Percentiles rank a stretch among this genome's conserved stretches.
phyloP scores from a whole-genome alignment of 768 basidiomycete genomes.

The Lactarius sanguifluus region DNA sequence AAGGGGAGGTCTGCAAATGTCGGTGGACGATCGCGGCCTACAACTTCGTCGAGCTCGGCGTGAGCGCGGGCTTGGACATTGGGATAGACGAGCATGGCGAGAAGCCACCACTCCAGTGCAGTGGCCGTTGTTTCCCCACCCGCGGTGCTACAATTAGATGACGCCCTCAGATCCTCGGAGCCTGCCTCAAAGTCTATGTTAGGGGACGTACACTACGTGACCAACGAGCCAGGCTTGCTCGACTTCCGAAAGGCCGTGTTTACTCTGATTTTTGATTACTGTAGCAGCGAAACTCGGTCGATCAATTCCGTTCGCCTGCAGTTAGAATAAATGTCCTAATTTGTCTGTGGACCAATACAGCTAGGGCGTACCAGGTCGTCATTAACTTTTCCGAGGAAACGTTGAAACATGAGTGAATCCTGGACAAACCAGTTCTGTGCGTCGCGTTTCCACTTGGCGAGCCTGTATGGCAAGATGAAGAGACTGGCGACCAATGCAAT shows the following conservation, averaged over 20 bases:
- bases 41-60: conserved; percentile 42
- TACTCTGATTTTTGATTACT: conserved; percentile 8
- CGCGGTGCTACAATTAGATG: not conserved
- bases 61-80: conserved; percentile 41
- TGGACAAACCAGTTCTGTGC: conserved; percentile 14
- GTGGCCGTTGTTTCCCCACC: conserved; percentile 18
- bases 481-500: not conserved
- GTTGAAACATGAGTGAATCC: conserved; percentile 20
- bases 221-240: conserved; percentile 26
- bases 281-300: conserved; percentile 12
- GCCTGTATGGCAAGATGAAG: not conserved
- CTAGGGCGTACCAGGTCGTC: conserved; percentile 6
- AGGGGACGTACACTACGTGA: conserved; percentile 21
- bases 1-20: conserved; percentile 34
- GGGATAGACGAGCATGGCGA: conserved; percentile 43
- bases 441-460: conserved; percentile 24
- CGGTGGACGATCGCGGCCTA: conserved; percentile 40
- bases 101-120: conserved; percentile 38
- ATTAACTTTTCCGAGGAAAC: conserved; percentile 4
- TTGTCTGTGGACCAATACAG: not conserved
- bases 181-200: not conserved
- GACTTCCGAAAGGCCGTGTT: conserved; percentile 9
- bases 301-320: conserved; percentile 9
- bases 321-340: not conserved
- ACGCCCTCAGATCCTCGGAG: not conserved